phyloP scores from a whole-genome alignment of 768 basidiomycete genomes.

The Obba rivulosa region DNA sequence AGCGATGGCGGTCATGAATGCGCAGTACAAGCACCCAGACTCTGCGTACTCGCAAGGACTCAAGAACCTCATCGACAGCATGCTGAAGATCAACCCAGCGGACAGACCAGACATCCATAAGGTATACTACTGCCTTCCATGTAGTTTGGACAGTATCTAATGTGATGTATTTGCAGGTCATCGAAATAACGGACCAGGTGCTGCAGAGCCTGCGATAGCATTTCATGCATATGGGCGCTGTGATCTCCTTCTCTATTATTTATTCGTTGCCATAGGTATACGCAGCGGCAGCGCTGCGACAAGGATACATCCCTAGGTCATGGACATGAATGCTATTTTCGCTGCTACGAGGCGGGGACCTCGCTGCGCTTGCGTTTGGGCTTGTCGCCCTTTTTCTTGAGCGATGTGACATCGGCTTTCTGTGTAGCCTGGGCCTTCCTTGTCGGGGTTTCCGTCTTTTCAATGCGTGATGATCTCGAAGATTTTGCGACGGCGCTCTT shows the following conservation, averaged over 20 bases:
- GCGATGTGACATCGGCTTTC: neutral
- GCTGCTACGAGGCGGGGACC: constrained; percentile 1
- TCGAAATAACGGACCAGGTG: constrained; percentile 58
- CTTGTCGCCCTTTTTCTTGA: neutral
- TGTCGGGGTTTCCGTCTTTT: neutral
- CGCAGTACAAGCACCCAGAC: constrained; percentile 84
- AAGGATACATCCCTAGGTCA: neutral
- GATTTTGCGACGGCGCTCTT: too few species aligned
- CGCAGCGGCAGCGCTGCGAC: constrained; percentile 2
- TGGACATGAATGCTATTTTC: constrained; percentile 13
- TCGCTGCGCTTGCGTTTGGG: constrained; percentile 5
- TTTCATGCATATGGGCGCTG: constrained; percentile 2
- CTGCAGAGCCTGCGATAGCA: constrained; percentile 46
- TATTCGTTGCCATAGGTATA: neutral
- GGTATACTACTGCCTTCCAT: constrained; percentile 36
- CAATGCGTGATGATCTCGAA: neutral
- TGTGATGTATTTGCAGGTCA: constrained; percentile 40
- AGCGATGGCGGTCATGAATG: constrained; percentile 95
- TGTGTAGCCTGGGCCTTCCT: neutral
- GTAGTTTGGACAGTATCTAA: neutral
- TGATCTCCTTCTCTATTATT: constrained; percentile 1
- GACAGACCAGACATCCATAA: constrained; percentile 83
- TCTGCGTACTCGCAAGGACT: constrained; percentile 86
- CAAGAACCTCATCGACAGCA: constrained; percentile 73
- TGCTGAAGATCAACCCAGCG: constrained; percentile 78